phyloP scores from a whole-genome alignment of 1,139 yeast species.

The Suhomyces bokatorum region DNA sequence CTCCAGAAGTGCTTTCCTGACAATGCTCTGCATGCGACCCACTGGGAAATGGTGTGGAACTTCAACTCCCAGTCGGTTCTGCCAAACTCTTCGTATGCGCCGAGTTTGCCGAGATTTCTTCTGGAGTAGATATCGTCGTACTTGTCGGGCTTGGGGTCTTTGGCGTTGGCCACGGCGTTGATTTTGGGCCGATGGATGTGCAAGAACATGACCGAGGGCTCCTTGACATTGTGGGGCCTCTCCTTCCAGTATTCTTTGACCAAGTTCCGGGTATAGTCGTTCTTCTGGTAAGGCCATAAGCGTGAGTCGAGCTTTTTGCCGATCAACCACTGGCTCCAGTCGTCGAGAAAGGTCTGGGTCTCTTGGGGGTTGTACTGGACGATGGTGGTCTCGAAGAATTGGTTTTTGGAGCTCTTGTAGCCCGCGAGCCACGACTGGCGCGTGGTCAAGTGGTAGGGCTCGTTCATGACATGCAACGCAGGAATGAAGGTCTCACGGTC shows the following conservation, averaged over 20 bases:
- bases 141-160: conserved; percentile 13
- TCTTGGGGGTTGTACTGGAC: conserved; percentile 23
- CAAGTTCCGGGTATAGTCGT: conserved; percentile 27
- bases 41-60: conserved; percentile 35
- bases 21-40: conserved; percentile 36
- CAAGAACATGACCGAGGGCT: conserved; percentile 36
- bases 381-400: conserved; percentile 21
- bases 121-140: conserved; percentile 15
- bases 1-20: conserved; percentile 25
- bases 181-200: conserved; percentile 47
- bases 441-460: conserved; percentile 31
- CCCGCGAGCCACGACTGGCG: conserved; percentile 21
- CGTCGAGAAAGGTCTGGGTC: conserved; percentile 13
- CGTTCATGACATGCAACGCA: conserved; percentile 38
- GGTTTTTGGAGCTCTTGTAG: conserved; percentile 7
- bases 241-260: conserved; percentile 13
- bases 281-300: conserved; percentile 32
- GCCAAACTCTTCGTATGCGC: conserved; percentile 19
- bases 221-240: conserved; percentile 13
- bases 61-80: conserved; percentile 35
- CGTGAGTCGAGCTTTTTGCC: conserved; percentile 27
- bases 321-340: conserved; percentile 20
- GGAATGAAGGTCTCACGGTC: conserved; percentile 43
- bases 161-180: conserved; percentile 29
- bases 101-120: conserved; percentile 20